phyloP scores from a whole-genome alignment of 1,284 basidiomycete species.

The Papiliotrema laurentii region DNA sequence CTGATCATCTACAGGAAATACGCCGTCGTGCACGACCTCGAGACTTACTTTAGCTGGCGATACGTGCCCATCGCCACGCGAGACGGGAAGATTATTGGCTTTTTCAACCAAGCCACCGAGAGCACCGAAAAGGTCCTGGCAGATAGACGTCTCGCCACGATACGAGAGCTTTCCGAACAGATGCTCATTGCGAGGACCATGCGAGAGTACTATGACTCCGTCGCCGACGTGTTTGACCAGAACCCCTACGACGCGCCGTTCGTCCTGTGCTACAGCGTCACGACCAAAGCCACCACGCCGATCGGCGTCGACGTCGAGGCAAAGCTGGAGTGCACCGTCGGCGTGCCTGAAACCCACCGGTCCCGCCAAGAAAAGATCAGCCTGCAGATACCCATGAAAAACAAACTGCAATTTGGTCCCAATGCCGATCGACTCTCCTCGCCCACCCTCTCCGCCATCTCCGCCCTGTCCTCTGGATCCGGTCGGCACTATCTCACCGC shows the following conservation, averaged over 20 bases:
- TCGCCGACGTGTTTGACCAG: conserved; percentile 23
- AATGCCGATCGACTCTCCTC: conserved; percentile 26
- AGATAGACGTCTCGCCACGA: conserved; percentile 27
- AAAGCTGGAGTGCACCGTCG: conserved; percentile 17
- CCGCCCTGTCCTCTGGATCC: conserved; percentile 31
- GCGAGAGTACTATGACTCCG: conserved; percentile 23
- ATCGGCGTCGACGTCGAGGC: conserved; percentile 7
- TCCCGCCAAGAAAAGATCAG: conserved; percentile 8
- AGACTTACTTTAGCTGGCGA: conserved; percentile 35
- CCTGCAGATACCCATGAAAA: conserved; percentile 8
- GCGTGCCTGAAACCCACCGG: conserved; percentile 28
- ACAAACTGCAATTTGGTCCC: conserved; percentile 13
- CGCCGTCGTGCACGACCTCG: conserved; percentile 19
- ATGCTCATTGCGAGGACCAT: conserved; percentile 18
- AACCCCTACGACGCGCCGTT: conserved; percentile 39
- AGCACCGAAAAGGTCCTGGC: conserved; percentile 28
- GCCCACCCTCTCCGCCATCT: conserved; percentile 33
- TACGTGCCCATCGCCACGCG: conserved; percentile 30
- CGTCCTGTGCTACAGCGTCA: conserved; percentile 31
- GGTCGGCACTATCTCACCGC: conserved; percentile 15
- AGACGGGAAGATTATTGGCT: conserved; percentile 23
- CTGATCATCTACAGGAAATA: conserved; percentile 19
- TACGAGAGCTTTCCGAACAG: conserved; percentile 31
- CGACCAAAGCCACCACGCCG: conserved; percentile 4
- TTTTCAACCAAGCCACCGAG: conserved; percentile 35